A percentile compares a stretch with the other conserved stretches of the same genome.
These are phyloP conservation scores for Boletus insuetus DNA, from an alignment of 768 basidiomycete species.

Conservation along the genomic window DNA sequence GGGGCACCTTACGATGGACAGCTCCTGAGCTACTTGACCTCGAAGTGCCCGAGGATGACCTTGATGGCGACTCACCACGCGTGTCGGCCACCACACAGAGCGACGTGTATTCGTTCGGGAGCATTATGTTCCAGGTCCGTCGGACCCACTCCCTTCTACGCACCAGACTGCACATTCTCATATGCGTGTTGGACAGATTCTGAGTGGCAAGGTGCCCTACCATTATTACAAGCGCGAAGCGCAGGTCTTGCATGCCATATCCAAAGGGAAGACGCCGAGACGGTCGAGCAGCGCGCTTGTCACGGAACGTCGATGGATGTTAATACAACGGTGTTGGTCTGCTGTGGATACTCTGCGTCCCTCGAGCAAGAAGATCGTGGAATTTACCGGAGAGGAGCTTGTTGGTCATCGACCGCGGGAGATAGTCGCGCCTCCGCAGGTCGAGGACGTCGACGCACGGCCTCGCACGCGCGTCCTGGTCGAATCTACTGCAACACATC, in stretches of 20 bases:
- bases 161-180: no score
- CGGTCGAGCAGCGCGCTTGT: neutral
- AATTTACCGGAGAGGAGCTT: no score
- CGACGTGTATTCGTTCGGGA: neutral
- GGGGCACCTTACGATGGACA: constrained; percentile 3
- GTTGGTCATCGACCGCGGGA: constrained; percentile 31
- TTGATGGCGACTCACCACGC: neutral
- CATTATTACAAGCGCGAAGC: constrained; percentile 9
- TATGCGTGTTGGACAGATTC: neutral
- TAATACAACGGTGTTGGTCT: constrained; percentile 18
- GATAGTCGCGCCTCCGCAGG: constrained; percentile 23
- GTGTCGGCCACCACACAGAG: neutral
- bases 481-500: no score
- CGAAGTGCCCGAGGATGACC: neutral
- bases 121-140: constrained; percentile 11
- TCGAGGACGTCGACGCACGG: no score
- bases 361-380: no score
- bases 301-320: constrained; percentile 8
- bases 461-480: no score
- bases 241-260: constrained; percentile 10
- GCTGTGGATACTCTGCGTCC: constrained; percentile 15
- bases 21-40: constrained; percentile 14
- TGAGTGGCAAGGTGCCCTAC: constrained; percentile 15
- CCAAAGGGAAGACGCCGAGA: neutral
- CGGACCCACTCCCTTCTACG: neutral